Evolutionary conservation across 208 protist genomes (phyloP), one percentile per base, ranked within the genome.

Genomic region (Wallacemonas sp.): DNA sequence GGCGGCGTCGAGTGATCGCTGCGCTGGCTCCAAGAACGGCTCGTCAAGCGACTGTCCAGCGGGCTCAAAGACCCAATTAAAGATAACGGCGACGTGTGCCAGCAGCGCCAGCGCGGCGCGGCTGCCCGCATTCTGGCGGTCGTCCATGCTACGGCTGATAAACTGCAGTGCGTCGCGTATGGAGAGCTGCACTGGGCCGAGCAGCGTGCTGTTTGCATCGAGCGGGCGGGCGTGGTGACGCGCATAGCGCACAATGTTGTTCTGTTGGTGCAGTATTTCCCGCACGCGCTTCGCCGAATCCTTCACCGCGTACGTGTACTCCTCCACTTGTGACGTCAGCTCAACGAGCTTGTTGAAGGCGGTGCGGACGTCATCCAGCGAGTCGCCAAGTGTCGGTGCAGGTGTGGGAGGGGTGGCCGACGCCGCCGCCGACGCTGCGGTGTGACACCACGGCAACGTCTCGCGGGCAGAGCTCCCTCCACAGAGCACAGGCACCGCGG

Each of bases 231-330:
- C 33, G 68, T 79, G 73, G 4, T 50, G 69, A 41, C 69, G 58
- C 41, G 73, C 55, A 60, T 71, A 68, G 30, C 55, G 65, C 34
- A 75, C 34, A 27, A 66, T 33, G 22, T 61, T 66, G 42, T 65
- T 68, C 60, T 75, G 73, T 44, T 75, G 67, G 12, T 61, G 73
- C 33, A 79, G n/a, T 1, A 75, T 54, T 45, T 66, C 59, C 3
- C 17, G 30, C 44, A 79, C 46, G 36, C 59, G 63, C 33, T 67
- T 52, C 44, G 64, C 67, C 1, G 63, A 61, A 3, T 60, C 68
- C 12, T 41, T 61, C 17, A 79, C 58, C 0, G 29, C 50, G 8
- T 54, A 21, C 17, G 24, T 39, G 19, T 55, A 65, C 22, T 68
- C 53, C n/a, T 26, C 33, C n/a, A 44, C 32, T 15, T 60, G 62